Evolutionary conservation across 2,329 filamentous ascomycete species (phyloP).

Genomic region (Zymoseptoria crescenta): DNA sequence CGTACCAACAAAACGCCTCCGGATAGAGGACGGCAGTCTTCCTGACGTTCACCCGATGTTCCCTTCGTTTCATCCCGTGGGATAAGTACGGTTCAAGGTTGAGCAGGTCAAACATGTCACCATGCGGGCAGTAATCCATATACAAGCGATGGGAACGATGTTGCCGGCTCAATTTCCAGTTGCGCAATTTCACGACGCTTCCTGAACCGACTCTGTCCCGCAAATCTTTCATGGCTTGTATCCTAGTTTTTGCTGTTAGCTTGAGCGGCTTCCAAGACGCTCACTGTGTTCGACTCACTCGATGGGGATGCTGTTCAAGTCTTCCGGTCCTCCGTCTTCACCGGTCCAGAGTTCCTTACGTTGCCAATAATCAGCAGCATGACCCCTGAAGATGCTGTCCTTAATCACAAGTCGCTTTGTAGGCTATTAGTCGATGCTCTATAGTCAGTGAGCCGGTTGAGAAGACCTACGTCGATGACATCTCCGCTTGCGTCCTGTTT

Average conservation of each 20-base stretch:
- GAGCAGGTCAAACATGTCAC: neutral
- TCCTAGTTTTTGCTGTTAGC: neutral
- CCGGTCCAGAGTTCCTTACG: neutral
- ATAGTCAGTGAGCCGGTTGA: neutral
- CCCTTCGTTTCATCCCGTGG: neutral
- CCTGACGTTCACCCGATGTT: neutral
- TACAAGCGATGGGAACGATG: constrained; percentile 1
- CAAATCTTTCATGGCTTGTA: constrained; percentile 2
- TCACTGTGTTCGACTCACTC: neutral
- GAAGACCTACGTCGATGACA: neutral
- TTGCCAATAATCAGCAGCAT: neutral
- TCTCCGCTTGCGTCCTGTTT: neutral
- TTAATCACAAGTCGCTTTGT: constrained; percentile 1
- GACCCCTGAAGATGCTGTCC: neutral
- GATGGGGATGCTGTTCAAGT: neutral
- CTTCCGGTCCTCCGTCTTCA: neutral
- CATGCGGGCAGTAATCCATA: constrained; percentile 3
- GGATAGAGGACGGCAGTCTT: neutral
- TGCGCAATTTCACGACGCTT: constrained; percentile 1
- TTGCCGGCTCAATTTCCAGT: neutral
- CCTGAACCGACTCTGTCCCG: neutral
- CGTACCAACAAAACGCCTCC: neutral
- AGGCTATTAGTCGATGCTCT: neutral
- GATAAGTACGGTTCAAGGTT: neutral
- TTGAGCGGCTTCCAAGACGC: neutral